Percentiles rank a stretch among this genome's conserved stretches.
Evolutionary conservation across 371 early-diverging fungal genomes (phyloP).

Genomic region (Conidiobolus incongruus): DNA sequence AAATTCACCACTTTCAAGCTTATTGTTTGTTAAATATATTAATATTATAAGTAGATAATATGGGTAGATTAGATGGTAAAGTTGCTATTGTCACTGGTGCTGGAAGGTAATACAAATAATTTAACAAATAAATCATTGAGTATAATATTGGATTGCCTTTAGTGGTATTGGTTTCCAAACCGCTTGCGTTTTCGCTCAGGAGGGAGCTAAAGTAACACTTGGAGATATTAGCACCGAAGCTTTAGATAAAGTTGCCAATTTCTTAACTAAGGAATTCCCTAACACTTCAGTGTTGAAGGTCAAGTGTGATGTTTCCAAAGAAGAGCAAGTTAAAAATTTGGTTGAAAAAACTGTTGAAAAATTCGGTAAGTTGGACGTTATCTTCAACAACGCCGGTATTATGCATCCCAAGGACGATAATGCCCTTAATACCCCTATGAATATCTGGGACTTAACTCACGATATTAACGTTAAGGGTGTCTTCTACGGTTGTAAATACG

Average conservation of each 20-base stretch:
- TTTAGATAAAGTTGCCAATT: slow-evolving; percentile 18
- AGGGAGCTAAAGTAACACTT: slow-evolving; percentile 61
- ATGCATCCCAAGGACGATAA: slow-evolving; percentile 75
- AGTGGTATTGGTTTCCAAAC: slow-evolving; percentile 72
- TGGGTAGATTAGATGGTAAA: slow-evolving; percentile 38
- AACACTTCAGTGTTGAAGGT: slow-evolving; percentile 16
- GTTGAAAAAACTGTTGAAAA: slow-evolving; percentile 38
- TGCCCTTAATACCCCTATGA: slow-evolving; percentile 50
- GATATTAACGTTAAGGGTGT: slow-evolving; percentile 78
- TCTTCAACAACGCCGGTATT: slow-evolving; percentile 83
- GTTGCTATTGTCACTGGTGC: slow-evolving; percentile 78
- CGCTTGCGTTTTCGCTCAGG: slow-evolving; percentile 46
- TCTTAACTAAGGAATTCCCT: slow-evolving; percentile 15
- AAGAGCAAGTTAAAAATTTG: slow-evolving; percentile 39
- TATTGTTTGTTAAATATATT: no score
- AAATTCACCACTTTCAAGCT: no score
- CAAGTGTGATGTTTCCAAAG: slow-evolving; percentile 45
- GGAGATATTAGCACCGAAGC: slow-evolving; percentile 50
- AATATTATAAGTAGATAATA: no score
- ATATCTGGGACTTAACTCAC: slow-evolving; percentile 55
- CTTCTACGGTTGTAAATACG: slow-evolving; percentile 76
- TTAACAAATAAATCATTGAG: no score
- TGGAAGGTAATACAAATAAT: no score
- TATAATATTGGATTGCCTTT: neutral
- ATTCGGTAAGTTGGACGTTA: slow-evolving; percentile 50